Conservation (phyloP, 805 yeast genomes). For the Metschnikowia bowlesiae region DNA sequence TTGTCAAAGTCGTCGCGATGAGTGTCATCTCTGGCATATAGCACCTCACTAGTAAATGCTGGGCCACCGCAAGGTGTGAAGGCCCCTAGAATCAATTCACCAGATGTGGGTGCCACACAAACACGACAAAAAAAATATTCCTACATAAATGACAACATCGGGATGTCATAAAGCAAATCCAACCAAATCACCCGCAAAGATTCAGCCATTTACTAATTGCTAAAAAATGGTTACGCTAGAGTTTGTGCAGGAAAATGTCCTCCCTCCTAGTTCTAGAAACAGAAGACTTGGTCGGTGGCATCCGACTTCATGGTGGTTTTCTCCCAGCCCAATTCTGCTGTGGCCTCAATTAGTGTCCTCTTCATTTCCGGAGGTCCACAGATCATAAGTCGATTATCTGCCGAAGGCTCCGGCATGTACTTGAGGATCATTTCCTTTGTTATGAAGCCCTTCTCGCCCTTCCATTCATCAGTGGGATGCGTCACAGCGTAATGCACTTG, state of each 20-base stretch:
- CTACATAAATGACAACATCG: no score
- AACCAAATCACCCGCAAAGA: no score
- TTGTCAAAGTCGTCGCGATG: background rate
- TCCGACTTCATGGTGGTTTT: constrained; percentile 42
- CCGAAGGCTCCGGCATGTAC: constrained; percentile 48
- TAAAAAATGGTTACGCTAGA: no score
- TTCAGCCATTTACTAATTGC: no score
- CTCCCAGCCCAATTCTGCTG: constrained; percentile 62
- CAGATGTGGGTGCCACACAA: no score
- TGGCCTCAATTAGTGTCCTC: constrained; percentile 42
- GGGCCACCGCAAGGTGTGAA: no score
- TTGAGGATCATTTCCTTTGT: constrained; percentile 53
- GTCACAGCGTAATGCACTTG: constrained; percentile 56
- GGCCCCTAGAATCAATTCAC: no score
- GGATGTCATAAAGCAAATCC: no score
- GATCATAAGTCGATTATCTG: constrained; percentile 54
- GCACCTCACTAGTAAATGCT: background rate
- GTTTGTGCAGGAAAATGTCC: no score
- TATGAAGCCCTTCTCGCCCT: constrained; percentile 55
- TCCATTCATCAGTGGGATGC: constrained; percentile 49
- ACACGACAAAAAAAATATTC: no score
- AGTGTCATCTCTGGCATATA: background rate
- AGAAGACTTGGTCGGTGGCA: constrained; percentile 55
- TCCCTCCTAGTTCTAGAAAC: constrained; percentile 34
- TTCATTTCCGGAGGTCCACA: constrained; percentile 79